Conservation (phyloP, 2,329 filamentous ascomycete species). For the Arthrobotrys musiformis region DNA sequence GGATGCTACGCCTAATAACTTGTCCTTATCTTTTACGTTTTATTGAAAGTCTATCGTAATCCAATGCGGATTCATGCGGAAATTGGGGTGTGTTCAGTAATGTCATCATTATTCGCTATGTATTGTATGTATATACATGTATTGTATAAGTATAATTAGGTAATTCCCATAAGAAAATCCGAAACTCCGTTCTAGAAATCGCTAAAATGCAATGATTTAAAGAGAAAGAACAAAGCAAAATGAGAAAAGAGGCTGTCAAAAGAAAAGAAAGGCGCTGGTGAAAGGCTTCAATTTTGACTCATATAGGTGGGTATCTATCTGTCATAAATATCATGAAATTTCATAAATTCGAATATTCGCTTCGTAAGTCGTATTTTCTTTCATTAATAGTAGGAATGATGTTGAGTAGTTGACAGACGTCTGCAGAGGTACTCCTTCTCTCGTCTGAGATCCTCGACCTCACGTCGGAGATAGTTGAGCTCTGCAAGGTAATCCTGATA, state of each 20-base stretch:
- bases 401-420: background rate
- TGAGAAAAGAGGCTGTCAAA: too few species aligned
- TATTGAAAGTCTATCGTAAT: background rate
- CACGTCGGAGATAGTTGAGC: constrained; percentile 28
- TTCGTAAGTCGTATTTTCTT: background rate
- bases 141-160: background rate
- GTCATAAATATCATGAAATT: background rate
- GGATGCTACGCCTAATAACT: background rate
- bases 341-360: constrained; percentile 1
- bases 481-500: constrained; percentile 35
- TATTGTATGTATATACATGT: constrained; percentile 7
- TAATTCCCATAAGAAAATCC: background rate
- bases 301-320: background rate
- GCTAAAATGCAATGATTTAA: constrained; percentile 1
- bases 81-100: background rate
- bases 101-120: constrained; percentile 1
- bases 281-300: background rate
- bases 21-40: background rate
- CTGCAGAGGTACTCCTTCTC: constrained; percentile 30
- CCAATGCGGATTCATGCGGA: background rate
- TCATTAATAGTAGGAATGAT: background rate
- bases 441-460: constrained; percentile 27
- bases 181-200: constrained; percentile 8
- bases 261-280: background rate
- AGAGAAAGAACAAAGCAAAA: background rate